Conservation (phyloP, 2,329 filamentous ascomycete genomes). For the Magnaporthiopsis poae region DNA sequence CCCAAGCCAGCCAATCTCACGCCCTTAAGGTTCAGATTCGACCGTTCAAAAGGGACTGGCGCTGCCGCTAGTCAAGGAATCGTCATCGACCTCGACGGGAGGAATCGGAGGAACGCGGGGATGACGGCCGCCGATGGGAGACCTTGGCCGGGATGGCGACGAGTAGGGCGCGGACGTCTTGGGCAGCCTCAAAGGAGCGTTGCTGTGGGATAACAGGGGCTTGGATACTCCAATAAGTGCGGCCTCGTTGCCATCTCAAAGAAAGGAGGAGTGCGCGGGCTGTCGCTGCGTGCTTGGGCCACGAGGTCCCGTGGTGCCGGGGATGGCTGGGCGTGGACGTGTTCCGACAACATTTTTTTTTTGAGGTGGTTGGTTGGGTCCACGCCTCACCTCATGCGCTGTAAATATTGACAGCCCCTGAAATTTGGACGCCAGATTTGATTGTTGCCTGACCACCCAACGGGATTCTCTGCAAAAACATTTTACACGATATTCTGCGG, state of each 20-base stretch:
- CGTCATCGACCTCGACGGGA: not conserved
- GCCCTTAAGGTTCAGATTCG: not conserved
- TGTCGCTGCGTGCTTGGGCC: not conserved
- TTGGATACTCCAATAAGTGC: not conserved
- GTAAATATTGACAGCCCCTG: not conserved
- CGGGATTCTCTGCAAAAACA: no score
- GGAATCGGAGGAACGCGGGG: not conserved
- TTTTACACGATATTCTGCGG: no score
- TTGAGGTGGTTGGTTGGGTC: not conserved
- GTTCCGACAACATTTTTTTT: not conserved
- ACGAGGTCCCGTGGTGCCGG: not conserved
- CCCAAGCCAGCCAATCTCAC: not conserved
- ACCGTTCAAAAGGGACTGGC: not conserved
- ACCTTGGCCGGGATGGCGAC: not conserved
- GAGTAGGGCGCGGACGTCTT: not conserved
- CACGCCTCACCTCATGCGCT: not conserved
- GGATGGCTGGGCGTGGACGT: constrained; percentile 1
- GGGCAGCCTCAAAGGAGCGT: no score
- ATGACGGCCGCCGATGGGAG: no score
- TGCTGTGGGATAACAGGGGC: not conserved
- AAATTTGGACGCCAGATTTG: not conserved
- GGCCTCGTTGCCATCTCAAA: not conserved
- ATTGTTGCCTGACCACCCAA: no score
- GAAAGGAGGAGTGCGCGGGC: not conserved
- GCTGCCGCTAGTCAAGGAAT: not conserved